These are phyloP conservation scores for Cerioporus squamosus DNA, from an alignment of 1,284 basidiomycete species.

Conservation along the genomic window DNA sequence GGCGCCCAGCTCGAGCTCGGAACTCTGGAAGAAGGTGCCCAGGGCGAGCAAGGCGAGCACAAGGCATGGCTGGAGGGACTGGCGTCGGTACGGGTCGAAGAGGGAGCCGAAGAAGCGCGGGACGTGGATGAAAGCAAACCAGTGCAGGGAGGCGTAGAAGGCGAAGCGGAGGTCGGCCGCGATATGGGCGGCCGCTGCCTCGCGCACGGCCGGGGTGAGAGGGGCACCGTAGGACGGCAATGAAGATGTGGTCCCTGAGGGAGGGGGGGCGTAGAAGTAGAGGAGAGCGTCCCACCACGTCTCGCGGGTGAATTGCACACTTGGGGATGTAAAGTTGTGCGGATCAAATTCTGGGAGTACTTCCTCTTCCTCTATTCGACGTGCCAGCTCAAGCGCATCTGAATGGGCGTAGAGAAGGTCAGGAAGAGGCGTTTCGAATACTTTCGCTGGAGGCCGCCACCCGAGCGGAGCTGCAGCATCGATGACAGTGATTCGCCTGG, in stretches of 20 bases:
- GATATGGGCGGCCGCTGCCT: constrained; percentile 47
- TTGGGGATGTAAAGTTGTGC: constrained; percentile 45
- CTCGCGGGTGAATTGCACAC: constrained; percentile 65
- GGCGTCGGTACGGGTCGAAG: constrained; percentile 53
- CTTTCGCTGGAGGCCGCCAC: too few relatives aligned
- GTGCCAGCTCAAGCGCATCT: constrained; percentile 3
- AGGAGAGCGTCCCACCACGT: constrained; percentile 80
- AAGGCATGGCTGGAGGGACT: constrained; percentile 67
- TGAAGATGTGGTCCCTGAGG: constrained; percentile 16
- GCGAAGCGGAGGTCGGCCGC: constrained; percentile 62
- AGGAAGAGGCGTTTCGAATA: background rate
- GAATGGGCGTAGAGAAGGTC: background rate
- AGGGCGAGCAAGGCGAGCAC: constrained; percentile 65
- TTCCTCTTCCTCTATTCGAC: constrained; percentile 1
- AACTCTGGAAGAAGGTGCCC: constrained; percentile 71
- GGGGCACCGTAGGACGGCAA: constrained; percentile 27
- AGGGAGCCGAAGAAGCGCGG: constrained; percentile 67
- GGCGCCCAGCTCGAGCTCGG: constrained; percentile 49
- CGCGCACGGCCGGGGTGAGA: constrained; percentile 48
- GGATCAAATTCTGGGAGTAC: background rate
- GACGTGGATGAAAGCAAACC: constrained; percentile 74
- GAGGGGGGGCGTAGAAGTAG: constrained; percentile 48
- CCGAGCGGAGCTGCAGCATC: too few relatives aligned
- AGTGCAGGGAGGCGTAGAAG: constrained; percentile 63
- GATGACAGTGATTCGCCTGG: too few relatives aligned